A percentile compares a stretch with the other conserved stretches of the same genome.
Evolutionary conservation across 768 basidiomycete genomes (phyloP).

Genomic region (Hericium alpestre): DNA sequence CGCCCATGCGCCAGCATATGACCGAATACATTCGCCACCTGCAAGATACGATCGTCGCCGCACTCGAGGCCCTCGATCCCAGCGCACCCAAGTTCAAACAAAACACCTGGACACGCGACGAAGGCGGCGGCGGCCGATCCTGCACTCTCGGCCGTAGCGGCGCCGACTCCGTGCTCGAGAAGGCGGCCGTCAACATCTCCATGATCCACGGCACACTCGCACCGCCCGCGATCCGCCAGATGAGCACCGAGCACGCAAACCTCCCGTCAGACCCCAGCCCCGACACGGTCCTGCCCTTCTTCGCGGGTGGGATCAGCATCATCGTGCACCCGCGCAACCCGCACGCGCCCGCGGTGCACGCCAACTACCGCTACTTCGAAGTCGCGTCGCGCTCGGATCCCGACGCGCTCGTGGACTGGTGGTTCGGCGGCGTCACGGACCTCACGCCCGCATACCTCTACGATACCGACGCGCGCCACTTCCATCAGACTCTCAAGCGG

Average conservation of each 20-base stretch:
- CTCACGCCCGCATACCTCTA: slow-evolving; percentile 90
- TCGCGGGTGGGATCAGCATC: slow-evolving; percentile 84
- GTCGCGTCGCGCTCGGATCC: slow-evolving; percentile 29
- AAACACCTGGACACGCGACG: slow-evolving; percentile 61
- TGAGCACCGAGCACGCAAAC: slow-evolving; percentile 83
- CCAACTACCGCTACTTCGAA: slow-evolving; percentile 97
- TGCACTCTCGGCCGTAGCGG: slow-evolving; percentile 50
- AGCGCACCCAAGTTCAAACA: slow-evolving; percentile 60
- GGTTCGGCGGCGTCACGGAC: slow-evolving; percentile 98
- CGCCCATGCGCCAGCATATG: slow-evolving; percentile 62
- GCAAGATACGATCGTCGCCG: slow-evolving; percentile 70
- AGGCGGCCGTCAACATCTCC: slow-evolving; percentile 92
- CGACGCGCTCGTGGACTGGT: slow-evolving; percentile 71
- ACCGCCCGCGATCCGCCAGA: slow-evolving; percentile 82
- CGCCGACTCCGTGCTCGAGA: slow-evolving; percentile 47
- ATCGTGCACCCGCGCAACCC: slow-evolving; percentile 94
- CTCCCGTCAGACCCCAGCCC: slow-evolving; percentile 53
- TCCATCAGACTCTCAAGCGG: slow-evolving; percentile 67
- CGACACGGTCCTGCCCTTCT: slow-evolving; percentile 74
- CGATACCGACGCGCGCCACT: slow-evolving; percentile 77
- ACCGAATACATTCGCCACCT: slow-evolving; percentile 65
- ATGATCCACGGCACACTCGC: slow-evolving; percentile 83
- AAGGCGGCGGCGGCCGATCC: slow-evolving; percentile 69
- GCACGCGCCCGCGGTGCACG: slow-evolving; percentile 85
- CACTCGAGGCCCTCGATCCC: slow-evolving; percentile 72